phyloP scores from a whole-genome alignment of 2,329 filamentous ascomycete genomes.

The Diplodia corticola region DNA sequence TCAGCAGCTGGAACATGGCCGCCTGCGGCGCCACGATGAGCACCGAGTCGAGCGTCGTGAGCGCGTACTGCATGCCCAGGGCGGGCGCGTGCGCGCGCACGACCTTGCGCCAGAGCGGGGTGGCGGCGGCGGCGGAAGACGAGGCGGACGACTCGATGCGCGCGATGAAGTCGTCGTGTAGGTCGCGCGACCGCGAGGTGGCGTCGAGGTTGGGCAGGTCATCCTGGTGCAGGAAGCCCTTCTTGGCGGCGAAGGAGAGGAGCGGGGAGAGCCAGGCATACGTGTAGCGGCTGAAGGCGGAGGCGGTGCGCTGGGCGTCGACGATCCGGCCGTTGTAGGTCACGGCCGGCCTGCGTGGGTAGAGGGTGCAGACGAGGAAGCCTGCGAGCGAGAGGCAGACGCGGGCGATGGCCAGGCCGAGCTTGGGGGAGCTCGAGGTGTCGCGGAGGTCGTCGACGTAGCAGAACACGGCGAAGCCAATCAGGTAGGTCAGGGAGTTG shows the following conservation, averaged over 20 bases:
- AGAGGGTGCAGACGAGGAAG: slow-evolving; percentile 7
- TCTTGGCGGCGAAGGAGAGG: slow-evolving; percentile 39
- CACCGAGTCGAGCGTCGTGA: slow-evolving; percentile 57
- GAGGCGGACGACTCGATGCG: background rate
- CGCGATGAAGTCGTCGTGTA: slow-evolving; percentile 23
- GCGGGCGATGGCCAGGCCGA: slow-evolving; percentile 16
- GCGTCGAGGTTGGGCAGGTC: slow-evolving; percentile 25
- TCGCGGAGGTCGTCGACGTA: slow-evolving; percentile 13
- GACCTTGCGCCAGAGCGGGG: slow-evolving; percentile 62
- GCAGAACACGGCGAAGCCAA: slow-evolving; percentile 11
- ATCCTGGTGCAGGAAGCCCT: slow-evolving; percentile 2
- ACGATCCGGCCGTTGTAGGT: slow-evolving; percentile 42
- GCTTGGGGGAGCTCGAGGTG: background rate
- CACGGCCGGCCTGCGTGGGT: slow-evolving; percentile 16
- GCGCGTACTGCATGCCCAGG: slow-evolving; percentile 59
- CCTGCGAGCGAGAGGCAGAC: slow-evolving; percentile 6
- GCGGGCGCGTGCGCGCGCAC: slow-evolving; percentile 57
- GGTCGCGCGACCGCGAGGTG: slow-evolving; percentile 21
- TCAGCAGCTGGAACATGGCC: slow-evolving; percentile 65
- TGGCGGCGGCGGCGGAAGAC: slow-evolving; percentile 24
- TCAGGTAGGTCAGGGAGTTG: slow-evolving; percentile 17
- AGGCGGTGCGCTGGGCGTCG: slow-evolving; percentile 63
- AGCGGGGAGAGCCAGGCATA: slow-evolving; percentile 65
- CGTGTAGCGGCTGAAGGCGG: slow-evolving; percentile 62
- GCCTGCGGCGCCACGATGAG: slow-evolving; percentile 71